Evolutionary conservation across 2,329 filamentous ascomycete species (phyloP).

Genomic region (Erysiphe neolycopersici): DNA sequence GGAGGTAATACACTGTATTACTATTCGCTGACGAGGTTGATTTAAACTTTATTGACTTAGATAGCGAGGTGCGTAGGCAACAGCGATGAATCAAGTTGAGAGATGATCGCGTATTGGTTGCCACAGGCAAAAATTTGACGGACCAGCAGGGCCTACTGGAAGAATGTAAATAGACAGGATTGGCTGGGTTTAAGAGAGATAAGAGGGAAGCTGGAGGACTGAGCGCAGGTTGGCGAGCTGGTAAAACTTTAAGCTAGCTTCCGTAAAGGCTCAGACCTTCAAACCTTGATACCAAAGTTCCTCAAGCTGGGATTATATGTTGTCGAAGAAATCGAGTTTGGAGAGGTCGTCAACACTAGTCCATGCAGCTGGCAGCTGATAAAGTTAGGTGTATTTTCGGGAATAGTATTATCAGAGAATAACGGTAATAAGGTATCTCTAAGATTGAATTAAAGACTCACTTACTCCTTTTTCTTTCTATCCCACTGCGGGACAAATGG

Average conservation of each 20-base stretch:
- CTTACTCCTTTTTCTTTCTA: too few relatives aligned
- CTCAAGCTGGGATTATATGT: too few relatives aligned
- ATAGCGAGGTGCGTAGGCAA: not conserved
- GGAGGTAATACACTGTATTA: slow-evolving; percentile 1
- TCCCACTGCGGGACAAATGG: too few relatives aligned
- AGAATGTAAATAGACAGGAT: not conserved
- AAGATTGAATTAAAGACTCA: too few relatives aligned
- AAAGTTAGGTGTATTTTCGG: too few relatives aligned
- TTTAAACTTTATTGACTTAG: not conserved
- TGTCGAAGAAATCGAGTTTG: too few relatives aligned
- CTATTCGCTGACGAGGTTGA: slow-evolving; percentile 7
- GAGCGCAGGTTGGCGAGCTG: not conserved
- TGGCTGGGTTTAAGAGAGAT: not conserved
- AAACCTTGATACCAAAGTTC: too few relatives aligned
- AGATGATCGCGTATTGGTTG: not conserved
- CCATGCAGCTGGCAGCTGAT: too few relatives aligned
- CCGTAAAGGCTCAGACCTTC: not conserved
- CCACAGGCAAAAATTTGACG: not conserved
- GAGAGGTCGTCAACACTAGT: too few relatives aligned
- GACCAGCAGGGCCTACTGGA: not conserved
- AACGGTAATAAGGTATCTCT: too few relatives aligned
- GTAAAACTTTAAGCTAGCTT: not conserved
- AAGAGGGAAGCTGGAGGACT: not conserved
- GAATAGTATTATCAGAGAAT: too few relatives aligned
- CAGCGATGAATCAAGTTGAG: not conserved